Base-by-base conservation (phyloP, 352 stramenopile species). In the Phytophthora palmivora region DNA sequence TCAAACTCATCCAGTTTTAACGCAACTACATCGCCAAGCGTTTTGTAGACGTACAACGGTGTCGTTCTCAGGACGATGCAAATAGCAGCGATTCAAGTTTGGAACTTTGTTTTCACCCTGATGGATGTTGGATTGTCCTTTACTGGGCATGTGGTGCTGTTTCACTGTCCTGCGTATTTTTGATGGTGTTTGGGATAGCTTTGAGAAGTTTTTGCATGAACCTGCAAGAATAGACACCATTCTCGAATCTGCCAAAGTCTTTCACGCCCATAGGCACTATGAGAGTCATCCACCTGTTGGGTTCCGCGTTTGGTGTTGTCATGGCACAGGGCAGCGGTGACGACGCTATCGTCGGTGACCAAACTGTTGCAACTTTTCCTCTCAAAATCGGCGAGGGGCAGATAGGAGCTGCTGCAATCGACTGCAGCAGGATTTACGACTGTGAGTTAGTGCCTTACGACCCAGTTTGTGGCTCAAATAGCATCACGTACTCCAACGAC, bases 391-490 rank as follows among this genome's bases (percentile, higher is more conserved):
- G 37, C 5, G 5, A 60, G 1, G 59, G 48, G 1, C 5, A 22
- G 10, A n/a, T 51, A 37, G 59, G 19, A 45, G 48, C 45, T 8
- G 19, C 54, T 18, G n/a, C 11, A 7, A 59, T 74, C 15, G 43
- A 70, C 33, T 74, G 66, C 38, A 51, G 16, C 16, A 41, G 55
- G 24, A 12, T 24, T 33, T 46, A 63, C 37, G 32, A 68, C 11
- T 72, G 64, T 12, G 45, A 59, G 7, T 36, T 26, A 41, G 38
- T 50, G 10, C n/a, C 43, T 2, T 44, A 72, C 7, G 46, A 60
- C 10, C 72, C 72, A 6, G 24, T 85, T 1, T 85, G 76, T 22
- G 76, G 76, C 8, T 78, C 73, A 0, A 67, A 85, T 45, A 63
- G 58, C 1, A 34, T 76, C 52, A 80, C 67, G 0, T 74, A 84